Evolutionary conservation across 306 rosid genomes (phyloP).

Genomic region (Vigna hirtella): DNA sequence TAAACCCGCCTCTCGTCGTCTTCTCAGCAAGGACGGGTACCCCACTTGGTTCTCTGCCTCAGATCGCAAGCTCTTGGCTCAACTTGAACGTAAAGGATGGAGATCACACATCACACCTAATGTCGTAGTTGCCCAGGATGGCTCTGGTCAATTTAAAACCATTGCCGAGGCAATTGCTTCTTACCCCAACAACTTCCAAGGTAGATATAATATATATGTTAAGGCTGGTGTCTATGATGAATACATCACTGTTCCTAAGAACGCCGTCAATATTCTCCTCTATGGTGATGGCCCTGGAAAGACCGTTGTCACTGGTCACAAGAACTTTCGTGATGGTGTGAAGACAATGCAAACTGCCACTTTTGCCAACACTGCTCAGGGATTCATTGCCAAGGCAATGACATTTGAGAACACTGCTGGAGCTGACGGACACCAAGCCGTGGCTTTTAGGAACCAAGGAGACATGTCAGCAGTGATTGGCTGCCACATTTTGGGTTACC

Average conservation of each 20-base stretch:
- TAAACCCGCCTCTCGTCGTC: constrained; percentile 58
- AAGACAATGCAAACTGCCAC: constrained; percentile 62
- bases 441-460: constrained; percentile 64
- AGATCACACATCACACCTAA: constrained; percentile 34
- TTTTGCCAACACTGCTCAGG: constrained; percentile 44
- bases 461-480: constrained; percentile 58
- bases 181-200: constrained; percentile 47
- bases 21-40: constrained; percentile 48
- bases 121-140: constrained; percentile 78
- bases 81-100: neutral
- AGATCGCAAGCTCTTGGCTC: constrained; percentile 63
- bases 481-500: constrained; percentile 59
- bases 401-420: constrained; percentile 80
- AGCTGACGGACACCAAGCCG: constrained; percentile 67
- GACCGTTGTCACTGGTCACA: constrained; percentile 66
- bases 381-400: constrained; percentile 64
- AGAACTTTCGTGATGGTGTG: constrained; percentile 37
- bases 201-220: constrained; percentile 65
- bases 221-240: constrained; percentile 74
- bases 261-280: constrained; percentile 47
- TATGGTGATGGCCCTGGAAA: constrained; percentile 74
- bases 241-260: constrained; percentile 47
- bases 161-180: constrained; percentile 56
- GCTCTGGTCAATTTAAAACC: constrained; percentile 61
- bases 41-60: constrained; percentile 64